Base-by-base conservation (phyloP, 2,329 filamentous ascomycete genomes). In the Penicillium sp. region DNA sequence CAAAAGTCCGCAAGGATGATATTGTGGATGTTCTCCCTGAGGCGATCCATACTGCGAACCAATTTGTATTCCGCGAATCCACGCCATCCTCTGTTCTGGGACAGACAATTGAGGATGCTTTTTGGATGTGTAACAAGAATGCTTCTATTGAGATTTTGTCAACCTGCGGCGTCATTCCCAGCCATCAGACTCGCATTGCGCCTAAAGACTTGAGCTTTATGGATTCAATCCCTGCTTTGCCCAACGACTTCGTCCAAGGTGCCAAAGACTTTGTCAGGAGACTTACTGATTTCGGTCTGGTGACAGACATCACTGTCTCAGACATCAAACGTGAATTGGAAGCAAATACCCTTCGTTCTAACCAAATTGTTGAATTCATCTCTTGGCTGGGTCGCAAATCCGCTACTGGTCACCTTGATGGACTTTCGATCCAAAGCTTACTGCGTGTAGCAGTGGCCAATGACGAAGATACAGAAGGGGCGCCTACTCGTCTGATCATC, bases 71-170 rank as follows among this genome's bases (percentile, higher is more conserved):
- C 63, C 83, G 82, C 36, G 91, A 96, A 67, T 97, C 94, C 1
- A 97, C 95, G 0, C 94, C 94, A 1, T 95, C 90, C 58, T 83
- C 83, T 0, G 83, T 90, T 56, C 89, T 97, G 18, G 91, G 92
- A 0, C 86, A 91, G 67, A 88, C 91, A 57, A 91, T 99, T 49
- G 92, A 97, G 67, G 91, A 97, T 73, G 90, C 92, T 0, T 99
- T 99, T 70, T 99, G 94, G 94, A 95, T 86, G 34, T 92, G 91
- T 59, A 94, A 90, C 67, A 88, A 86, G 69, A 88, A 88, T 59
- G 86, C 91, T 2, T 88, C 85, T 0, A 91, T 97, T 54, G 92
- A 97, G 67, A 83, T 97, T 6, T 86, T 95, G 61, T 97, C 92
- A 1, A 96, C 89, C 18, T 86, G 88, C 55, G 95, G 95, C 52